These are phyloP conservation scores for Spongiforma sp. DNA, from an alignment of 1,284 basidiomycete genomes.

Conservation along the genomic window DNA sequence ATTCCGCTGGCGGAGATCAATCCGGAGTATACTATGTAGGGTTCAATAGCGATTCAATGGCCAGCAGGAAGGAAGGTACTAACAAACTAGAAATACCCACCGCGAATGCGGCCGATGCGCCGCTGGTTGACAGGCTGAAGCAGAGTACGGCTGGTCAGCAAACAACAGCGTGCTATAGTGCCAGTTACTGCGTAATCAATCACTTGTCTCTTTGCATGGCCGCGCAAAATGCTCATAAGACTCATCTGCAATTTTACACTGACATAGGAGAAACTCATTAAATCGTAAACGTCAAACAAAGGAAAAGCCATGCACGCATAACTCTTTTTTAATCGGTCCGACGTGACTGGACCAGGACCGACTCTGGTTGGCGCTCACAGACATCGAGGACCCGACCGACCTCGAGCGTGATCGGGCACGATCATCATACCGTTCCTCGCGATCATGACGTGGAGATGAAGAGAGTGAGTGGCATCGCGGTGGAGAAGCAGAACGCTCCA, in stretches of 20 bases:
- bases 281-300: too few relatives aligned
- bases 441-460: conserved; percentile 33
- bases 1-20: conserved; percentile 65
- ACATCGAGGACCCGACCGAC: conserved; percentile 52
- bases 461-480: conserved; percentile 31
- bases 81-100: conserved; percentile 73
- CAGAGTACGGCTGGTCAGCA: conserved; percentile 53
- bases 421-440: conserved; percentile 21
- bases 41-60: conserved; percentile 75
- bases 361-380: conserved; percentile 46
- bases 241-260: too few relatives aligned
- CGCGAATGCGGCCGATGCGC: conserved; percentile 70
- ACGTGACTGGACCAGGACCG: conserved; percentile 26
- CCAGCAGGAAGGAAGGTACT: conserved; percentile 60
- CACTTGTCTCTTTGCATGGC: too few relatives aligned
- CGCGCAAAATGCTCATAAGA: too few relatives aligned
- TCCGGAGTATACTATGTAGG: conserved; percentile 79
- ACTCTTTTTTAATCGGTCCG: conserved; percentile 27
- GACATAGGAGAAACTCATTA: too few relatives aligned
- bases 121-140: conserved; percentile 62
- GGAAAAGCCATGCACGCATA: too few relatives aligned
- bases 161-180: conserved; percentile 34
- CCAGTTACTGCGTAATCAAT: too few relatives aligned
- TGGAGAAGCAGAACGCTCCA: too few relatives aligned
- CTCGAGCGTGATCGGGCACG: conserved; percentile 36